Evolutionary conservation across 768 basidiomycete genomes (phyloP).

Genomic region (Leccinum variicolor): DNA sequence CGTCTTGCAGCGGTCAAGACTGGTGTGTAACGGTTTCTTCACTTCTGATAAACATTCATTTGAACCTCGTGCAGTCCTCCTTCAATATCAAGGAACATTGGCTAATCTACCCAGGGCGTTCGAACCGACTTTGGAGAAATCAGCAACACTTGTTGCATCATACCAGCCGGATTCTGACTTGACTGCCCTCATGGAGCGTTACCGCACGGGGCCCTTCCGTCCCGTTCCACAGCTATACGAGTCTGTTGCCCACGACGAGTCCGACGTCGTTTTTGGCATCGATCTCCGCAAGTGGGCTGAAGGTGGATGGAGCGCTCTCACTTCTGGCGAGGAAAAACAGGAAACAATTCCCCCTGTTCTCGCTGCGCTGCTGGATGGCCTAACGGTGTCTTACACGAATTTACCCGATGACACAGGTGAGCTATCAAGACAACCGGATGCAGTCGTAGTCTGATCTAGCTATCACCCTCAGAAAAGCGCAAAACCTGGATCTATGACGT

Average conservation of each 20-base stretch:
- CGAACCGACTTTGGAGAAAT: slow-evolving; percentile 62
- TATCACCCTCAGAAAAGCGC: slow-evolving; percentile 60
- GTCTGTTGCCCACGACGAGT: slow-evolving; percentile 75
- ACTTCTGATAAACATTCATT: background rate
- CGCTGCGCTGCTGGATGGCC: slow-evolving; percentile 56
- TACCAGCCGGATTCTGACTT: slow-evolving; percentile 89
- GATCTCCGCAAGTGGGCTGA: slow-evolving; percentile 92
- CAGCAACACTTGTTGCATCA: slow-evolving; percentile 71
- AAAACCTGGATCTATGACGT: slow-evolving; percentile 96
- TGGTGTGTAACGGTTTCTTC: slow-evolving; percentile 39
- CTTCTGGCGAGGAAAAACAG: slow-evolving; percentile 55
- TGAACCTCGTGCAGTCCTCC: slow-evolving; percentile 49
- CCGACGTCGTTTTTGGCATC: slow-evolving; percentile 87
- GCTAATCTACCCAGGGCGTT: slow-evolving; percentile 67
- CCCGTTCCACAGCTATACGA: slow-evolving; percentile 86
- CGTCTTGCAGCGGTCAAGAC: slow-evolving; percentile 82
- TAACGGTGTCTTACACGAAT: slow-evolving; percentile 60
- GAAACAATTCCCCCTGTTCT: slow-evolving; percentile 74
- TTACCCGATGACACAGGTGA: slow-evolving; percentile 63
- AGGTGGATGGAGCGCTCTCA: slow-evolving; percentile 63
- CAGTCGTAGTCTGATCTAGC: background rate
- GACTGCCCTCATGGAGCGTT: slow-evolving; percentile 84
- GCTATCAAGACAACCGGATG: slow-evolving; percentile 16
- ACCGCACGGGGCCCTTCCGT: slow-evolving; percentile 90
- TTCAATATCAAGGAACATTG: slow-evolving; percentile 84